phyloP scores from a whole-genome alignment of 2,329 filamentous ascomycete genomes.

The Coleophoma crateriformis region DNA sequence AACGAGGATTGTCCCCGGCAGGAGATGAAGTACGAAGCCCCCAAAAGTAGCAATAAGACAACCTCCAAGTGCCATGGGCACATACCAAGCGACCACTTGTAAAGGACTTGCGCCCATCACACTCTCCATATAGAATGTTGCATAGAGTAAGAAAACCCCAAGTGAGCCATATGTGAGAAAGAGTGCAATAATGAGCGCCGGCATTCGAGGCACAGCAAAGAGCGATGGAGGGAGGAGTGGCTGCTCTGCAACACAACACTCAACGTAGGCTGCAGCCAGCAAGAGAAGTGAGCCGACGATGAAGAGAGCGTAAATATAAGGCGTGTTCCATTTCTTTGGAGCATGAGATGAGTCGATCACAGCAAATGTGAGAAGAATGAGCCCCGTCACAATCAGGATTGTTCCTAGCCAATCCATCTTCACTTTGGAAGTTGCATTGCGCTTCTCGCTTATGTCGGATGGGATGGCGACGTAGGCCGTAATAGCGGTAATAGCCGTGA shows the following conservation, averaged over 20 bases:
- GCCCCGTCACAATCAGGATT: conserved; percentile 53
- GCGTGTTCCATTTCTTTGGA: conserved; percentile 63
- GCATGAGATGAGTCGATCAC: conserved; percentile 70
- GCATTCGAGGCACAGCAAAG: conserved; percentile 66
- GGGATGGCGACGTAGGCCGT: conserved; percentile 44
- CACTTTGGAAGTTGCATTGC: conserved; percentile 25
- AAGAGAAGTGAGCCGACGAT: conserved; percentile 57
- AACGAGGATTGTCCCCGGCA: conserved; percentile 47
- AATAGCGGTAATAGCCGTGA: conserved; percentile 39
- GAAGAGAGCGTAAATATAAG: conserved; percentile 64
- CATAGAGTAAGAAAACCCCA: conserved; percentile 65
- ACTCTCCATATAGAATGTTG: conserved; percentile 56
- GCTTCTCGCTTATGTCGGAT: conserved; percentile 34
- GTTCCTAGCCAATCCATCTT: conserved; percentile 68
- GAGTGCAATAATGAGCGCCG: conserved; percentile 51
- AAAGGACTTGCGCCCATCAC: conserved; percentile 47
- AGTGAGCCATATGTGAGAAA: conserved; percentile 65
- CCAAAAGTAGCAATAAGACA: conserved; percentile 58
- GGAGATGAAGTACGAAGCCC: conserved; percentile 48
- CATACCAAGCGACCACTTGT: conserved; percentile 54
- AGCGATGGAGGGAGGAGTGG: conserved; percentile 67
- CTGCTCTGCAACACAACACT: conserved; percentile 62
- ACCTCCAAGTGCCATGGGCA: conserved; percentile 63
- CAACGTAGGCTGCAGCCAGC: conserved; percentile 58
- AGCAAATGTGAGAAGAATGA: conserved; percentile 68